Percentiles rank a stretch among this genome's conserved stretches.
Conservation (phyloP, 306 rosid genomes). For the Heteromeles arbutifolia region DNA sequence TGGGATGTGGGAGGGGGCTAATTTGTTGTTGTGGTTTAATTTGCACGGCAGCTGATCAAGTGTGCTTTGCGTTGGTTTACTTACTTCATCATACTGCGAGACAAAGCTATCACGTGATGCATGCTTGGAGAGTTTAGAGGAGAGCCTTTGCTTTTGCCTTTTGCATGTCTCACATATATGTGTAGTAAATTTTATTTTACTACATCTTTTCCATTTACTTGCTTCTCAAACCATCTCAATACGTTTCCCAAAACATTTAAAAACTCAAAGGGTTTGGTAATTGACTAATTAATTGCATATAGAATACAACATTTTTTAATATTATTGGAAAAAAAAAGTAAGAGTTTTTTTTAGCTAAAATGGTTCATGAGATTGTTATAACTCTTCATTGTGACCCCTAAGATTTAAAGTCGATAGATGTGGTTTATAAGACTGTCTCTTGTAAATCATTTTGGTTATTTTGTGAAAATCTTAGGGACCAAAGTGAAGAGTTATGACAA, state of each 20-base stretch:
- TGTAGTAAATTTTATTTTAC: background rate
- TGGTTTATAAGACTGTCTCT: too few relatives aligned
- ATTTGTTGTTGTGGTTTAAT: background rate
- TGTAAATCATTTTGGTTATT: too few relatives aligned
- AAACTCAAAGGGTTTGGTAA: background rate
- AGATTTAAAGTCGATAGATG: too few relatives aligned
- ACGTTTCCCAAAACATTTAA: background rate
- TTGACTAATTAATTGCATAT: background rate
- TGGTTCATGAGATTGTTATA: too few relatives aligned
- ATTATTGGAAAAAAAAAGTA: too few relatives aligned
- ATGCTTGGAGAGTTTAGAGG: background rate
- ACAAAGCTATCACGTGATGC: conserved; percentile 14
- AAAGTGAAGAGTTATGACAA: too few relatives aligned
- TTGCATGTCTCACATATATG: background rate
- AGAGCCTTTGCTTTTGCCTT: conserved; percentile 1
- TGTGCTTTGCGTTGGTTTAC: background rate
- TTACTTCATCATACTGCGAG: background rate
- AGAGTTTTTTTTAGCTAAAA: too few relatives aligned
- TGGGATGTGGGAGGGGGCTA: background rate
- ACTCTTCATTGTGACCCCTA: too few relatives aligned
- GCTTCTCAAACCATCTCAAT: conserved; percentile 9
- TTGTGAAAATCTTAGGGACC: too few relatives aligned
- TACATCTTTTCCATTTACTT: background rate
- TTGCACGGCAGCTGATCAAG: background rate
- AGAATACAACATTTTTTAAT: too few relatives aligned